Conservation (phyloP, 192 early-diverging fungal genomes). For the Coemansia sp. region DNA sequence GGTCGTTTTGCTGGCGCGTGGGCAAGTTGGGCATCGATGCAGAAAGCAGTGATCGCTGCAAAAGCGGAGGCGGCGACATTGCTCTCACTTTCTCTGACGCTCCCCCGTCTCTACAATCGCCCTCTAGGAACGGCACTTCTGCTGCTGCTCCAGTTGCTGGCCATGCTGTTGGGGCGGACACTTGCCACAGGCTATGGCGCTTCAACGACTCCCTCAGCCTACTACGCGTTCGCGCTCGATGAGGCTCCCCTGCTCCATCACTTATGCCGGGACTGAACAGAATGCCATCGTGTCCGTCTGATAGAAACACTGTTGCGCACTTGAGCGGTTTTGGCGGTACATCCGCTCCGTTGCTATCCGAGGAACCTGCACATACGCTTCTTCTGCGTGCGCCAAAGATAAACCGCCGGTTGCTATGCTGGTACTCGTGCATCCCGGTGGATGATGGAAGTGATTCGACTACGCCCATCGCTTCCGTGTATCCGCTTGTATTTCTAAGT, state of each 20-base stretch:
- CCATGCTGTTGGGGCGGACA: not conserved
- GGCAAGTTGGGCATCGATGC: conserved; percentile 25
- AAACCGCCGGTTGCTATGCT: not conserved
- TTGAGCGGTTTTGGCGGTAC: conserved; percentile 2
- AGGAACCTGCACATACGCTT: not conserved
- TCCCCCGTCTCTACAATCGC: no score
- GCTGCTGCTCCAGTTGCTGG: not conserved
- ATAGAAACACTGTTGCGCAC: conserved; percentile 21
- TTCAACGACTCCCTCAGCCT: not conserved
- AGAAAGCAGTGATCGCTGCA: conserved; percentile 11
- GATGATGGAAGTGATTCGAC: conserved; percentile 40
- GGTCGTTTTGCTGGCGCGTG: not conserved
- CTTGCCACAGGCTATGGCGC: conserved; percentile 1
- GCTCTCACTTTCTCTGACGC: no score
- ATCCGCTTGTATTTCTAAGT: not conserved
- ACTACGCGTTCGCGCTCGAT: not conserved
- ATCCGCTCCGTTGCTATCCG: not conserved
- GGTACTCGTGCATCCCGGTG: conserved; percentile 14
- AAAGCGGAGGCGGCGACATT: not conserved
- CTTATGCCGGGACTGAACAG: not conserved
- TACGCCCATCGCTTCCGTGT: conserved; percentile 31
- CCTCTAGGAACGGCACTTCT: no score
- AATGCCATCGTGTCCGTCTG: conserved; percentile 4
- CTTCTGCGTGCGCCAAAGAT: conserved; percentile 11
- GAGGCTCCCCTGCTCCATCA: not conserved